phyloP scores from a whole-genome alignment of 1,139 yeast genomes.

The Pichia sp. region DNA sequence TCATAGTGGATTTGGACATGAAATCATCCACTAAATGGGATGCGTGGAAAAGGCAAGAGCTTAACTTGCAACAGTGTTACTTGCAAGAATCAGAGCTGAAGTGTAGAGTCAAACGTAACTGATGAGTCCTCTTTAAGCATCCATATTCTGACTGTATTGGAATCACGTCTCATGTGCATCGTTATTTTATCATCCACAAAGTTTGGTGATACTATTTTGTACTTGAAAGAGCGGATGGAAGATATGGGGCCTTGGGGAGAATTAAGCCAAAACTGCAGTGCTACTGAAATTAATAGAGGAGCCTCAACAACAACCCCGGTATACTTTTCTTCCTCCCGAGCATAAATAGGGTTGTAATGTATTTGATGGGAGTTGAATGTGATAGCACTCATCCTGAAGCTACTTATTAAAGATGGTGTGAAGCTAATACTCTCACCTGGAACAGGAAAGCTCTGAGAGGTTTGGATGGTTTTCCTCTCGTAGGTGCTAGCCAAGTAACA shows the following conservation, averaged over 20 bases:
- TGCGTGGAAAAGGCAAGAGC: constrained; percentile 24
- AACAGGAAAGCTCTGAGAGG: too few species aligned
- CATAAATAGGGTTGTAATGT: constrained; percentile 59
- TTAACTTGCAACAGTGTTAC: constrained; percentile 13
- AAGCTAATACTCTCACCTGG: constrained; percentile 9
- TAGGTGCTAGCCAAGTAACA: constrained; percentile 28
- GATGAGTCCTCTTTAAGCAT: constrained; percentile 7
- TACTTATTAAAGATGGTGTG: constrained; percentile 20
- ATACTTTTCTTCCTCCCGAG: constrained; percentile 48
- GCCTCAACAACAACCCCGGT: constrained; percentile 70
- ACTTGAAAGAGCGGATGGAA: constrained; percentile 13
- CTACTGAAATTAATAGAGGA: constrained; percentile 60
- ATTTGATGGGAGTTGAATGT: constrained; percentile 79
- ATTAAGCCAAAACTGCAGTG: constrained; percentile 42
- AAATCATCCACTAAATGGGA: constrained; percentile 22
- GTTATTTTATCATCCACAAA: constrained; percentile 19
- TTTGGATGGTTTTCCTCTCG: not conserved
- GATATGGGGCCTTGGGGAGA: not conserved
- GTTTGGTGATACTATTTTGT: constrained; percentile 24
- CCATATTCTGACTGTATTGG: constrained; percentile 8
- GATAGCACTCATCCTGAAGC: constrained; percentile 59
- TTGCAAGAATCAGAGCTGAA: constrained; percentile 4
- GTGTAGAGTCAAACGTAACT: constrained; percentile 10
- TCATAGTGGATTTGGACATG: constrained; percentile 39
- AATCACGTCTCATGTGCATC: constrained; percentile 4